Evolutionary conservation across 2,329 filamentous ascomycete genomes (phyloP).

Genomic region (Orbilia brochopaga): DNA sequence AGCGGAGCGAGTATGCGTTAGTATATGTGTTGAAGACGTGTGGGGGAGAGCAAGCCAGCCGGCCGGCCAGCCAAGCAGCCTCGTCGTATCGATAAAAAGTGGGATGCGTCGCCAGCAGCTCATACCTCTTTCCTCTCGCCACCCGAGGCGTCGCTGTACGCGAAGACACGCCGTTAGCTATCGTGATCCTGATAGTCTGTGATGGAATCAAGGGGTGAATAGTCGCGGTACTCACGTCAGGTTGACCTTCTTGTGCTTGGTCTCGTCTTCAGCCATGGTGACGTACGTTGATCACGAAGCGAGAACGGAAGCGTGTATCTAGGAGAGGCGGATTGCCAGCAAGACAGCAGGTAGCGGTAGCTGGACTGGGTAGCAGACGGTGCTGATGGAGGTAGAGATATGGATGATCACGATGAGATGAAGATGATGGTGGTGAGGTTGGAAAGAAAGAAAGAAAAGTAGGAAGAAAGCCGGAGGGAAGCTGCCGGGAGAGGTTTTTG

Average conservation of each 20-base stretch:
- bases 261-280: constrained; percentile 54
- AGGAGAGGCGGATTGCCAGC: constrained; percentile 15
- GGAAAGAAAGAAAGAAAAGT: constrained; percentile 35
- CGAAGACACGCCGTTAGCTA: constrained; percentile 54
- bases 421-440: constrained; percentile 19
- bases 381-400: constrained; percentile 14
- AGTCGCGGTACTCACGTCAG: constrained; percentile 68
- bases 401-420: constrained; percentile 5
- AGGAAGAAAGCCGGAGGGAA: constrained; percentile 35
- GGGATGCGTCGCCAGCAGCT: constrained; percentile 53
- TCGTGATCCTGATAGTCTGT: constrained; percentile 15
- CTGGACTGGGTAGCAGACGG: not conserved
- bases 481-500: constrained; percentile 7
- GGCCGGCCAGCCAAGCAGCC: constrained; percentile 54
- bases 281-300: constrained; percentile 2
- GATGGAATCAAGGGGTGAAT: constrained; percentile 7
- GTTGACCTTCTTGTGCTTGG: constrained; percentile 76
- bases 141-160: constrained; percentile 80
- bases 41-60: not conserved
- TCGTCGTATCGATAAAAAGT: constrained; percentile 53
- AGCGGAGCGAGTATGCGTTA: constrained; percentile 56
- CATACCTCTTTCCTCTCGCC: constrained; percentile 82
- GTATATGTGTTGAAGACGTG: constrained; percentile 54
- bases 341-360: constrained; percentile 5
- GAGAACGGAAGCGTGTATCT: constrained; percentile 10